Conservation (phyloP, 2,329 filamentous ascomycete genomes). For the Colletotrichum karsti region DNA sequence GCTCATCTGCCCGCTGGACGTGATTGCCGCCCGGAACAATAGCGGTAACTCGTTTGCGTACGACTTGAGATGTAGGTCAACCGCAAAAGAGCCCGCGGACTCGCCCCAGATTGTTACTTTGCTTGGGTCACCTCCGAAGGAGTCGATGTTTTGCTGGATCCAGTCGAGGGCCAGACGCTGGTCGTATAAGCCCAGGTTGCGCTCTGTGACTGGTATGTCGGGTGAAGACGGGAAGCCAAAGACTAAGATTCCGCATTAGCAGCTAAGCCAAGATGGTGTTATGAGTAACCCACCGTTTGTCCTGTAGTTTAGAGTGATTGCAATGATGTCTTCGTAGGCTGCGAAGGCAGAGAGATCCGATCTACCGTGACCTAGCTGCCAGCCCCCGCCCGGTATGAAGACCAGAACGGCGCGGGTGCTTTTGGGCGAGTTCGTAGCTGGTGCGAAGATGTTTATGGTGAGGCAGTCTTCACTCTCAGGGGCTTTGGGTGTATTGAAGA, state of each 20-base stretch:
- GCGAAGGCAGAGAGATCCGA: slow-evolving; percentile 35
- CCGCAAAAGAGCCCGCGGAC: slow-evolving; percentile 37
- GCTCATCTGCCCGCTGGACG: slow-evolving; percentile 39
- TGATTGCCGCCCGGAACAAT: slow-evolving; percentile 36
- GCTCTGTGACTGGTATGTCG: not conserved
- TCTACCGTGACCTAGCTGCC: slow-evolving; percentile 33
- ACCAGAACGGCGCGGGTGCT: slow-evolving; percentile 31
- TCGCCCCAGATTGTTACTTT: slow-evolving; percentile 43
- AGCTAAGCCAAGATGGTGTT: not conserved
- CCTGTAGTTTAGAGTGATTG: slow-evolving; percentile 37
- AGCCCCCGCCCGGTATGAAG: slow-evolving; percentile 37
- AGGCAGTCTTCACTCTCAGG: slow-evolving; percentile 39
- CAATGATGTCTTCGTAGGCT: slow-evolving; percentile 37
- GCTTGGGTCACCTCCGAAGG: slow-evolving; percentile 38
- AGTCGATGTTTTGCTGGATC: slow-evolving; percentile 39
- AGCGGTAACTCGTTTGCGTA: slow-evolving; percentile 25
- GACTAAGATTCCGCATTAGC: slow-evolving; percentile 20
- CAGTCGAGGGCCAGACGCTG: slow-evolving; percentile 41
- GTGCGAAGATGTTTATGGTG: slow-evolving; percentile 37
- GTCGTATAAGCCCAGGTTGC: slow-evolving; percentile 38
- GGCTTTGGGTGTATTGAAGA: slow-evolving; percentile 30
- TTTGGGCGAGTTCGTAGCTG: not conserved
- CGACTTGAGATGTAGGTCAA: slow-evolving; percentile 35
- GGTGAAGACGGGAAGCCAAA: slow-evolving; percentile 27
- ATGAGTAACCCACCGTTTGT: slow-evolving; percentile 31